Evolutionary conservation across 306 rosid species (phyloP).

Genomic region (Fagus sylvatica): DNA sequence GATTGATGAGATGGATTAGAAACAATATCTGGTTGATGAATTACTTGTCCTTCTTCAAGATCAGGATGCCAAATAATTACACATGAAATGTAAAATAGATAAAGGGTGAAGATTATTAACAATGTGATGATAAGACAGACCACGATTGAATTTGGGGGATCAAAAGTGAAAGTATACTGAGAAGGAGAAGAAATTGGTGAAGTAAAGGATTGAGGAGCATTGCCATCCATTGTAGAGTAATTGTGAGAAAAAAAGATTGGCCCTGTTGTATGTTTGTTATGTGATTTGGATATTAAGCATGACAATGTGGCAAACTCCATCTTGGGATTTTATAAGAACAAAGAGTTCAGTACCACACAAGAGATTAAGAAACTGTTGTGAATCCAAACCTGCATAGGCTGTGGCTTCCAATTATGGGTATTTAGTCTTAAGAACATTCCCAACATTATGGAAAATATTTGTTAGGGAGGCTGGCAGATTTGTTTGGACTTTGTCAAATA

Average conservation of each 20-base stretch:
- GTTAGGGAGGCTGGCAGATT: constrained; percentile 7
- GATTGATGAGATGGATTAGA: background rate
- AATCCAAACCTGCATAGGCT: background rate
- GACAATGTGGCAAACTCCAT: background rate
- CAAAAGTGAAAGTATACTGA: constrained; percentile 24
- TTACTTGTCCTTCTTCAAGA: constrained; percentile 12
- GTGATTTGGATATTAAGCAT: too few species aligned
- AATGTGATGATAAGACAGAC: constrained; percentile 29
- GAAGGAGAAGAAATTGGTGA: background rate
- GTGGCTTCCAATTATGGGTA: constrained; percentile 2
- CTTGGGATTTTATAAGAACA: background rate
- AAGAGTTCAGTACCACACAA: background rate
- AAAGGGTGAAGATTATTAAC: constrained; percentile 33
- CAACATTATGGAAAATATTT: background rate
- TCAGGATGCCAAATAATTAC: constrained; percentile 1
- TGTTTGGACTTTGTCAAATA: background rate
- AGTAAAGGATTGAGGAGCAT: background rate
- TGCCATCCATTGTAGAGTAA: constrained; percentile 7
- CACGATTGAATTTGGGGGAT: constrained; percentile 25
- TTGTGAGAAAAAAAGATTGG: constrained; percentile 13
- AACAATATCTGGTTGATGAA: background rate
- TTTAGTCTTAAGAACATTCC: background rate
- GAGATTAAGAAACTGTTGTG: background rate
- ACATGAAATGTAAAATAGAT: constrained; percentile 25
- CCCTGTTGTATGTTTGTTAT: background rate